Evolutionary conservation across 345 rosid species (phyloP).

Genomic region (Lepidium aucheri): DNA sequence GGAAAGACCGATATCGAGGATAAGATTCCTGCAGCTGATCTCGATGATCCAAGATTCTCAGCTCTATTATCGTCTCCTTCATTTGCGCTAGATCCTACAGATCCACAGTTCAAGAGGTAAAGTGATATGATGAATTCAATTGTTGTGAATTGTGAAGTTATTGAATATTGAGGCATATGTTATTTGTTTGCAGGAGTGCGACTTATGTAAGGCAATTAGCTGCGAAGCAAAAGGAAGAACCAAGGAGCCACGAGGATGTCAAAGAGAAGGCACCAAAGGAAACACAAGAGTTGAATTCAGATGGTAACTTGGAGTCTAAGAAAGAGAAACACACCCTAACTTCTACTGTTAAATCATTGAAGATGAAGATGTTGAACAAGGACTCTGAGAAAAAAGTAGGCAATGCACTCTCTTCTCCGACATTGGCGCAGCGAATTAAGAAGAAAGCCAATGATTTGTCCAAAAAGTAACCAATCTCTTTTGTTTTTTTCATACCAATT

Average conservation of each 20-base stretch:
- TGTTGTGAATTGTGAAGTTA: background rate
- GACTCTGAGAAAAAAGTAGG: background rate
- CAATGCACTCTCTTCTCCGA: background rate
- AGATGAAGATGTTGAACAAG: constrained; percentile 62
- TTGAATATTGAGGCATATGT: background rate
- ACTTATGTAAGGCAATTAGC: constrained; percentile 61
- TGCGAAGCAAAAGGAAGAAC: constrained; percentile 41
- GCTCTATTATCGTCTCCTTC: constrained; percentile 45
- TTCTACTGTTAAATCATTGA: constrained; percentile 56
- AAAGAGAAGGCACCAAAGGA: constrained; percentile 7
- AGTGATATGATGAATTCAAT: background rate
- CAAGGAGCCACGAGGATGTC: constrained; percentile 22
- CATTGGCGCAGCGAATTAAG: constrained; percentile 19
- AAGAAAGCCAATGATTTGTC: constrained; percentile 21
- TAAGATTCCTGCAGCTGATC: constrained; percentile 53
- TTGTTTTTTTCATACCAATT: constrained; percentile 16
- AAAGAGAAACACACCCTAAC: constrained; percentile 43
- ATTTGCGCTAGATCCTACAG: constrained; percentile 87
- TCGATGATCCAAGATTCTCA: constrained; percentile 68
- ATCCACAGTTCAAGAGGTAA: constrained; percentile 93
- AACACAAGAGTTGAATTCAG: constrained; percentile 4
- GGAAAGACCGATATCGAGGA: constrained; percentile 43
- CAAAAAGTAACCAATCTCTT: background rate
- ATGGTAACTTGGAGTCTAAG: constrained; percentile 24
- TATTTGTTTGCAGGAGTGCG: constrained; percentile 65